Base-by-base conservation (phyloP, 2,329 filamentous ascomycete species). In the Periconia digitata region DNA sequence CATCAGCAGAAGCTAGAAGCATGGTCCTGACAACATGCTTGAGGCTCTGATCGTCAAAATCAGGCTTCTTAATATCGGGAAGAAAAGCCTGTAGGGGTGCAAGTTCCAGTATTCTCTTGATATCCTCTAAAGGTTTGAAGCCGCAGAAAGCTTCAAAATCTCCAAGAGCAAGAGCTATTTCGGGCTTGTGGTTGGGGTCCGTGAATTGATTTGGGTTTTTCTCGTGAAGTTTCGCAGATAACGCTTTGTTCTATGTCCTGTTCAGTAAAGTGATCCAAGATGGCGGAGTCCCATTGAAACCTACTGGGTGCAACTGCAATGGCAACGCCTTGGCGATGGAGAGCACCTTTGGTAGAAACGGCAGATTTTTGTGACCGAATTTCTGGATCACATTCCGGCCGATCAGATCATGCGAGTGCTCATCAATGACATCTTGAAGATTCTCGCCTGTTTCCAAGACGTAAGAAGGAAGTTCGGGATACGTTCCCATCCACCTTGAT, bases 181-280 rank as follows among this genome's bases (percentile, higher is more conserved):
- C 87, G 1, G 88, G 87, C 71, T 91, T 91, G 75, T 91, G 87
- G 66, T 91, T 91, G 2, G 80, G 73, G 55, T 92, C 87, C 1
- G 81, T 82, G 66, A 87, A 91, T 48, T 83, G 79, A 2, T 82
- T 70, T 0, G 87, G 86, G 45, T 89, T 77, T 54, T 82, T 67
- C 45, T 78, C 65, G 70, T 90, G 85, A 2, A 90, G 77, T 58
- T 84, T 77, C 8, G 77, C 71, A 0, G 87, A 81, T 1, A 90
- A 78, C 0, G 80, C 74, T 61, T 86, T 88, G 72, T 90, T 82
- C 24, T 71, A 17, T 1, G 18, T 1, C 18, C 7, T 24, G 17
- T 35, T 62, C 43, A 61, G 50, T 5, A n/a, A 24, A 16, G 20
- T 6, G 6, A 29, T 32, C 27, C 27, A 32, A 32, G 3, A 15